Percentiles rank a stretch among this genome's conserved stretches.
phyloP scores from a whole-genome alignment of 1,284 basidiomycete genomes.

The Apiotrichum sp. region DNA sequence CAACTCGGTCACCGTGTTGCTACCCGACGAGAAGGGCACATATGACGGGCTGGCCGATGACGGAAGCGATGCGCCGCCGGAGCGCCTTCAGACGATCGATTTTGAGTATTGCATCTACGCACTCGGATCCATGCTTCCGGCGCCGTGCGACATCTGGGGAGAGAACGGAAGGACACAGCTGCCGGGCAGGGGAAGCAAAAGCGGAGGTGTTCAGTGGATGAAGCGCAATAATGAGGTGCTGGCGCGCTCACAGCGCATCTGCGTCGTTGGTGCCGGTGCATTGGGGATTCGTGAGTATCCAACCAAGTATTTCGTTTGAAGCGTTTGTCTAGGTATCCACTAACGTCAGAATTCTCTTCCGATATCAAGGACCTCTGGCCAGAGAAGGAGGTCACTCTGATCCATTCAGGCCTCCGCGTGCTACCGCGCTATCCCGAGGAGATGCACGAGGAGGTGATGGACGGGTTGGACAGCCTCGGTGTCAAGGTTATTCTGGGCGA shows the following conservation, averaged over 20 bases:
- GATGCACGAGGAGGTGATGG: slow-evolving; percentile 44
- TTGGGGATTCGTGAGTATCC: slow-evolving; percentile 48
- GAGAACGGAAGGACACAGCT: slow-evolving; percentile 21
- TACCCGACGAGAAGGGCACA: slow-evolving; percentile 8
- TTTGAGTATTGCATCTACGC: slow-evolving; percentile 50
- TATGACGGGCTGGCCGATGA: slow-evolving; percentile 12
- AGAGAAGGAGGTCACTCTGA: slow-evolving; percentile 46
- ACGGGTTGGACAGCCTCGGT: slow-evolving; percentile 40
- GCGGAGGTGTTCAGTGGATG: slow-evolving; percentile 26
- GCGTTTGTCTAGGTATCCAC: not conserved
- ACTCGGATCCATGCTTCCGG: slow-evolving; percentile 42
- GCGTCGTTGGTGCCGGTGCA: slow-evolving; percentile 50
- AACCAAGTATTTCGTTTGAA: too few species aligned
- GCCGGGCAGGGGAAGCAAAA: slow-evolving; percentile 33
- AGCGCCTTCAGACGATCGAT: slow-evolving; percentile 27
- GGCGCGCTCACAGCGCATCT: slow-evolving; percentile 41
- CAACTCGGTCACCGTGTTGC: slow-evolving; percentile 51
- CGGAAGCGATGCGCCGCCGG: slow-evolving; percentile 1
- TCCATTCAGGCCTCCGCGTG: slow-evolving; percentile 49
- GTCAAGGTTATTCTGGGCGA: slow-evolving; percentile 48
- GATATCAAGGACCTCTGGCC: slow-evolving; percentile 49
- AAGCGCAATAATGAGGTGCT: slow-evolving; percentile 31
- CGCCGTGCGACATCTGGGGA: slow-evolving; percentile 44
- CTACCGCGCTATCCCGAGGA: slow-evolving; percentile 48
- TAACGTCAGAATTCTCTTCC: slow-evolving; percentile 46